phyloP scores from a whole-genome alignment of 345 rosid species.

The Psidium friedrichsthalianum region DNA sequence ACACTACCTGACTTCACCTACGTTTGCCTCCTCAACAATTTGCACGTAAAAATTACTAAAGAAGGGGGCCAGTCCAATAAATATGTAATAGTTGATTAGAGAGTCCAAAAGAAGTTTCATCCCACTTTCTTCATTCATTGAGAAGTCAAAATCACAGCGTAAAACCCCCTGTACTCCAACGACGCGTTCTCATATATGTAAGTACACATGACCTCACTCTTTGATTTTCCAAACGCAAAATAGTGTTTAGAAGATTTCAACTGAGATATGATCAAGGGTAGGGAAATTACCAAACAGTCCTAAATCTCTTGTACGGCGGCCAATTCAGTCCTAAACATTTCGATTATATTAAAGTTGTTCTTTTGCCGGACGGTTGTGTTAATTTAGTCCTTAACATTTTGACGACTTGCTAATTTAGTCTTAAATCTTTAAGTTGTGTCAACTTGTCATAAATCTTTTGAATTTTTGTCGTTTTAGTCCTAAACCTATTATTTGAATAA shows the following conservation, averaged over 20 bases:
- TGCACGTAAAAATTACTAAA: background rate
- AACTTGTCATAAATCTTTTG: too few relatives aligned
- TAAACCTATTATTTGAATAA: too few relatives aligned
- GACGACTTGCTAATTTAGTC: too few relatives aligned
- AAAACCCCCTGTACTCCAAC: conserved; percentile 21
- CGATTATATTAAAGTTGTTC: too few relatives aligned
- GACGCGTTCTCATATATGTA: background rate
- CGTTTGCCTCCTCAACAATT: background rate
- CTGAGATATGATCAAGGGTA: conserved; percentile 5
- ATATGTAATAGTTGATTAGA: background rate
- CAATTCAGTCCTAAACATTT: too few relatives aligned
- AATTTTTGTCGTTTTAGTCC: too few relatives aligned
- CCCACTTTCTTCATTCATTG: background rate
- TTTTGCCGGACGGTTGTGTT: too few relatives aligned
- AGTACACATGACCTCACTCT: background rate
- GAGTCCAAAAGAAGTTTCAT: background rate
- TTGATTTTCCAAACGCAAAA: background rate
- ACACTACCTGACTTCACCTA: background rate
- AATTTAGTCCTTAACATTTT: too few relatives aligned
- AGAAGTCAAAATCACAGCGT: conserved; percentile 11
- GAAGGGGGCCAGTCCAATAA: background rate
- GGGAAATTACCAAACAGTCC: too few relatives aligned
- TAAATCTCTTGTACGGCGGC: too few relatives aligned
- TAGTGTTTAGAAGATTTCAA: background rate
- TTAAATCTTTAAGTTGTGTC: too few relatives aligned